Evolutionary conservation across 495 filamentous ascomycete species (phyloP).

Genomic region (Lophium mytilinum): DNA sequence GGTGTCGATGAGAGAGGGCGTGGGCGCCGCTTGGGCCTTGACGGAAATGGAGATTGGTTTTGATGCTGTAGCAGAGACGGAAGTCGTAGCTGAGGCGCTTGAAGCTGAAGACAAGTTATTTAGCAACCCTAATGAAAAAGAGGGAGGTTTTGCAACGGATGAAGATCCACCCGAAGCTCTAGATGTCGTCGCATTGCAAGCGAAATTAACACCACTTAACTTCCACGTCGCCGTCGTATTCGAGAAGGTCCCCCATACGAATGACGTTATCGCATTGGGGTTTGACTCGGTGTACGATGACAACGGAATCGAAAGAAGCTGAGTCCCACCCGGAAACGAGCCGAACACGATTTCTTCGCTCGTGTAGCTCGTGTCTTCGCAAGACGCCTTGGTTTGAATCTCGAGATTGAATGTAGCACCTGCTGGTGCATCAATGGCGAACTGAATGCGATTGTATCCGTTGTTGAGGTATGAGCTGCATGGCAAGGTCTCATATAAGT

Average conservation of each 20-base stretch:
- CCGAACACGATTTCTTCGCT: conserved; percentile 41
- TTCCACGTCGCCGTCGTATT: conserved; percentile 40
- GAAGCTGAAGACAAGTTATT: too few relatives aligned
- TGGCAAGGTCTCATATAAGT: conserved; percentile 50
- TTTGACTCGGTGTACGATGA: conserved; percentile 45
- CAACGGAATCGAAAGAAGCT: conserved; percentile 48
- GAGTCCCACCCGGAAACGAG: conserved; percentile 43
- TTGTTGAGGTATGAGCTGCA: conserved; percentile 41
- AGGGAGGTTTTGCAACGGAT: conserved; percentile 6
- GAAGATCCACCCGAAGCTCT: not conserved
- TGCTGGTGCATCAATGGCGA: conserved; percentile 47
- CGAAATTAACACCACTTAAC: conserved; percentile 45
- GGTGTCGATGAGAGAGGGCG: conserved; percentile 38
- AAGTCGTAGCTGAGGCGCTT: too few relatives aligned
- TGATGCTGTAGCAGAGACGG: not conserved
- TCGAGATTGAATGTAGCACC: conserved; percentile 45
- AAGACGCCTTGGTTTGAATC: conserved; percentile 44
- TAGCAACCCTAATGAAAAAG: conserved; percentile 1
- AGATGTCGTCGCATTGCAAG: conserved; percentile 33
- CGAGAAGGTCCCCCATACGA: conserved; percentile 46
- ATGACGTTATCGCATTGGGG: conserved; percentile 41
- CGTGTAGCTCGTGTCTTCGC: conserved; percentile 37
- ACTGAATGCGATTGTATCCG: conserved; percentile 46
- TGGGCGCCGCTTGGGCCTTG: too few relatives aligned
- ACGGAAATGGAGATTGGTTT: not conserved